Evolutionary conservation across 768 basidiomycete genomes (phyloP).

Genomic region (Termitomyces sp.): DNA sequence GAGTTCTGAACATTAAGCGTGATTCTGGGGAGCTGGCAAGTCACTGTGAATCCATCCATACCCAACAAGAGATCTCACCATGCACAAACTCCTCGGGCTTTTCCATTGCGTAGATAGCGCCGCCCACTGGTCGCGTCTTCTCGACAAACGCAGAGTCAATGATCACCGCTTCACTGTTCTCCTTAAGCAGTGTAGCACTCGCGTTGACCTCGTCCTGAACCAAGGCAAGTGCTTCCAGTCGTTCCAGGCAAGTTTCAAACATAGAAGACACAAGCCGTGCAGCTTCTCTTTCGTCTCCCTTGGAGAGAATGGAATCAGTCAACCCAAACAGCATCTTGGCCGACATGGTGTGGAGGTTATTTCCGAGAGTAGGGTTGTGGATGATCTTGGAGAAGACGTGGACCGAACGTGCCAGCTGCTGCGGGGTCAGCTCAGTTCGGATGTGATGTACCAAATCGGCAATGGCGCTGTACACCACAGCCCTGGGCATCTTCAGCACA

Average conservation of each 20-base stretch:
- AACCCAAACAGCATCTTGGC: slow-evolving; percentile 92
- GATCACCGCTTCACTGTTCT: slow-evolving; percentile 33
- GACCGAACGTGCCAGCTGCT: slow-evolving; percentile 75
- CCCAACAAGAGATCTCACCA: slow-evolving; percentile 43
- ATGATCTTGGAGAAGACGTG: slow-evolving; percentile 85
- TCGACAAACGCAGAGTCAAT: slow-evolving; percentile 73
- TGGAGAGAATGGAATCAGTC: slow-evolving; percentile 75
- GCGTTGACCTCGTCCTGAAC: slow-evolving; percentile 55
- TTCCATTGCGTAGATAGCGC: slow-evolving; percentile 74
- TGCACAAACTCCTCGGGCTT: slow-evolving; percentile 78
- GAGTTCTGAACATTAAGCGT: slow-evolving; percentile 80
- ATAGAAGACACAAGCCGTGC: slow-evolving; percentile 68
- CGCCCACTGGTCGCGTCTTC: slow-evolving; percentile 78
- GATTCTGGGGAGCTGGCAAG: slow-evolving; percentile 55
- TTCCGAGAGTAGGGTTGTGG: slow-evolving; percentile 81
- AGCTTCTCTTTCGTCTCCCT: slow-evolving; percentile 69
- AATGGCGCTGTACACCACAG: slow-evolving; percentile 80
- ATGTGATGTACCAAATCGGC: slow-evolving; percentile 94
- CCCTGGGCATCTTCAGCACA: slow-evolving; percentile 37
- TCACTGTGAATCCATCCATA: slow-evolving; percentile 3
- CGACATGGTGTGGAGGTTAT: slow-evolving; percentile 83
- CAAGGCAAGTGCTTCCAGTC: slow-evolving; percentile 75
- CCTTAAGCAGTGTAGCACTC: slow-evolving; percentile 47
- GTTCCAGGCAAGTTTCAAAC: slow-evolving; percentile 80
- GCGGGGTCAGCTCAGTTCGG: slow-evolving; percentile 72